A percentile compares a stretch with the other conserved stretches of the same genome.
These are phyloP conservation scores for Populus hybrid DNA, from an alignment of 441 rosid genomes.

Conservation along the genomic window DNA sequence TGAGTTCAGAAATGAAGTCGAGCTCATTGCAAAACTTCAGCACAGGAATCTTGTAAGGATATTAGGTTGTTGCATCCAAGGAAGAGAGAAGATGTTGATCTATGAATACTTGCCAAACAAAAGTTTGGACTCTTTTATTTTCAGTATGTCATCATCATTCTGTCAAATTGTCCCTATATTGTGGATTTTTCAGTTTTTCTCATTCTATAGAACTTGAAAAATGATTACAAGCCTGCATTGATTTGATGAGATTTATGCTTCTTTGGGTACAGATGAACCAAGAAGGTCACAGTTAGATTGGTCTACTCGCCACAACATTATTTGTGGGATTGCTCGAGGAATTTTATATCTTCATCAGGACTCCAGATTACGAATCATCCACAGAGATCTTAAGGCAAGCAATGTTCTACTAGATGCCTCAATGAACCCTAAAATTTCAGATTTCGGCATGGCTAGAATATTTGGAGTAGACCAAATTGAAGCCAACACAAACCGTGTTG, in stretches of 20 bases:
- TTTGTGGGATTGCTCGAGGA: constrained; percentile 51
- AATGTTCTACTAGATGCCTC: constrained; percentile 47
- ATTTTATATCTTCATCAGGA: constrained; percentile 57
- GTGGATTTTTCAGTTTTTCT: no score
- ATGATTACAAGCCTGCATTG: no score
- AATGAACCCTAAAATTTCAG: constrained; percentile 53
- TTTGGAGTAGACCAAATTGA: constrained; percentile 45
- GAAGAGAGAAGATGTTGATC: constrained; percentile 36
- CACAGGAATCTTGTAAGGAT: constrained; percentile 50
- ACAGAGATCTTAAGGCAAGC: constrained; percentile 60
- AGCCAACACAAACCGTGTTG: constrained; percentile 45
- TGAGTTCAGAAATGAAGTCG: constrained; percentile 52
- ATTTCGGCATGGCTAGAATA: constrained; percentile 66
- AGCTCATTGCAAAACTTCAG: constrained; percentile 48
- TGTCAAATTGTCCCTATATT: no score
- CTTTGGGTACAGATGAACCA: no score
- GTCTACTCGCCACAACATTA: constrained; percentile 10
- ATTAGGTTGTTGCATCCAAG: constrained; percentile 43
- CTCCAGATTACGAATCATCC: constrained; percentile 55
- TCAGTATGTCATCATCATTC: constrained; percentile 15
- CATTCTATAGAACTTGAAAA: no score
- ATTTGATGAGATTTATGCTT: no score
- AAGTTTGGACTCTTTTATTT: constrained; percentile 44
- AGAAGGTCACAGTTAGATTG: no score
- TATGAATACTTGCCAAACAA: constrained; percentile 41